Percentiles rank a stretch among this genome's conserved stretches.
These are phyloP conservation scores for Geotrichum phurueaensis DNA, from an alignment of 1,139 yeast species.

Conservation along the genomic window DNA sequence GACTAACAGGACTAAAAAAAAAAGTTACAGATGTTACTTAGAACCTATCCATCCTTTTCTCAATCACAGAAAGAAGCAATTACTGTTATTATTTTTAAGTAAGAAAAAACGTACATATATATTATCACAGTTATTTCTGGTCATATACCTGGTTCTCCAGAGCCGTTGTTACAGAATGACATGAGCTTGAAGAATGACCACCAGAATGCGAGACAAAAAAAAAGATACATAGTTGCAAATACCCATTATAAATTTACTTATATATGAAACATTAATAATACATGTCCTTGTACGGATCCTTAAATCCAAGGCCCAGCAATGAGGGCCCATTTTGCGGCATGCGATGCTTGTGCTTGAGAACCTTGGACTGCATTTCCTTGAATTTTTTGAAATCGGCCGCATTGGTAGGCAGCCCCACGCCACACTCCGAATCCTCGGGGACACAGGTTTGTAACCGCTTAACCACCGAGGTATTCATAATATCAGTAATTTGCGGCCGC, in stretches of 20 bases:
- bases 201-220: no score
- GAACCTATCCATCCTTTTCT: no score
- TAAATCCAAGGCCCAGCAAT: conserved; percentile 14
- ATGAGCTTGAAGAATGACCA: no score
- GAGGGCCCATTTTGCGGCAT: conserved; percentile 14
- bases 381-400: conserved; percentile 7
- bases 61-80: no score
- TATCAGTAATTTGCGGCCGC: conserved; percentile 67
- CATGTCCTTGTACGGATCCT: conserved; percentile 15
- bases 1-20: no score
- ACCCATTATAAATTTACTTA: not conserved
- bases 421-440: not conserved
- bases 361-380: conserved; percentile 9
- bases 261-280: not conserved
- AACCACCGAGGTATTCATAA: conserved; percentile 34
- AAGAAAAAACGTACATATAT: no score
- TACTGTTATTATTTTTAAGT: no score
- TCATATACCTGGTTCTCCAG: no score
- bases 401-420: conserved; percentile 1
- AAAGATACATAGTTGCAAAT: no score
- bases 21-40: no score
- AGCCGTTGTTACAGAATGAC: no score
- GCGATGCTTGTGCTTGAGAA: conserved; percentile 12
- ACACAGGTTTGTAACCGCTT: conserved; percentile 11
- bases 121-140: no score